A percentile compares a stretch with the other conserved stretches of the same genome.
phyloP scores from a whole-genome alignment of 805 yeast species.

The Yamadazyma ubonensis region DNA sequence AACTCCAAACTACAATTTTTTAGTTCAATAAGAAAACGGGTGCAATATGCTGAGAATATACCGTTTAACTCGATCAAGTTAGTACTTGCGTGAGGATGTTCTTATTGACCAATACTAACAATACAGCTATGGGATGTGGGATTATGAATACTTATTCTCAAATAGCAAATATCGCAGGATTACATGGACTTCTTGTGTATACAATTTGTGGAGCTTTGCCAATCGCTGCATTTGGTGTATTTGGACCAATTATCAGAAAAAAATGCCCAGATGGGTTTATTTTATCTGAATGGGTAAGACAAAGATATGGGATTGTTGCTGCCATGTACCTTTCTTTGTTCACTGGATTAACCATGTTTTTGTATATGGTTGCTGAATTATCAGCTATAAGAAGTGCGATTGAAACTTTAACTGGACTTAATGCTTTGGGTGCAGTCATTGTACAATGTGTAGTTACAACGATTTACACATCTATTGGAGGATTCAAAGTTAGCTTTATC shows the following conservation, averaged over 20 bases:
- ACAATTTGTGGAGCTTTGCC: slow-evolving; percentile 80
- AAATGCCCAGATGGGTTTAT: slow-evolving; percentile 89
- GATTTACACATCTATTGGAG: slow-evolving; percentile 84
- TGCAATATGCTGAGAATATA: slow-evolving; percentile 35
- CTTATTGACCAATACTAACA: slow-evolving; percentile 18
- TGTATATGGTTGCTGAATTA: slow-evolving; percentile 85
- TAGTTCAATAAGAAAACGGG: slow-evolving; percentile 16
- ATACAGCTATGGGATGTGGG: slow-evolving; percentile 82
- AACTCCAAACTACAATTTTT: not conserved
- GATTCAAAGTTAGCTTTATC: slow-evolving; percentile 81
- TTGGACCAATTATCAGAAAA: slow-evolving; percentile 78
- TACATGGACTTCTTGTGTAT: slow-evolving; percentile 84
- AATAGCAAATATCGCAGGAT: slow-evolving; percentile 81
- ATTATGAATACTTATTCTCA: slow-evolving; percentile 81
- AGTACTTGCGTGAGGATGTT: slow-evolving; percentile 46
- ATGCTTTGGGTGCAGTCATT: slow-evolving; percentile 77
- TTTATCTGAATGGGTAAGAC: slow-evolving; percentile 91
- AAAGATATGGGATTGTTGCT: slow-evolving; percentile 70
- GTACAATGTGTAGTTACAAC: slow-evolving; percentile 86
- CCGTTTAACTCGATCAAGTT: slow-evolving; percentile 48
- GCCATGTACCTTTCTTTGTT: slow-evolving; percentile 76
- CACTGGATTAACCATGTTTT: slow-evolving; percentile 79
- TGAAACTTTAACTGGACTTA: slow-evolving; percentile 71
- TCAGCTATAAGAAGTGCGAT: slow-evolving; percentile 78
- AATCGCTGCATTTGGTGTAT: slow-evolving; percentile 72